Evolutionary conservation across 495 filamentous ascomycete species (phyloP).

Genomic region (Hyphodiscus hymeniophilus): DNA sequence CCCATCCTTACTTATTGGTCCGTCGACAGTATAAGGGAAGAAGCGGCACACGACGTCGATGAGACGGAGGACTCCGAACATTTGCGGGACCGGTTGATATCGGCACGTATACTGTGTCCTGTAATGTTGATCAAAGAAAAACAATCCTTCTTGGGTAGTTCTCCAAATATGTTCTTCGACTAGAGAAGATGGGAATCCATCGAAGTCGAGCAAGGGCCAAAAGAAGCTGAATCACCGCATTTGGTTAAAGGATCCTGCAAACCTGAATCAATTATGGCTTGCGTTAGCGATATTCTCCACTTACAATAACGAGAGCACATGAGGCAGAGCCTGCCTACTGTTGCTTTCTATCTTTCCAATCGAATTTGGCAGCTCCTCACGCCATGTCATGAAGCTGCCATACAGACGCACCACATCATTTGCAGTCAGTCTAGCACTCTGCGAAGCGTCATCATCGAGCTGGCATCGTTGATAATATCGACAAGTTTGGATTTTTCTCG

Average conservation of each 20-base stretch:
- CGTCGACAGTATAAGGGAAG: conserved; percentile 17
- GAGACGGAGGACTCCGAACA: conserved; percentile 28
- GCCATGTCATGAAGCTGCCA: conserved; percentile 25
- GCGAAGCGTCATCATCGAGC: conserved; percentile 25
- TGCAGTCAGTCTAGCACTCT: conserved; percentile 20
- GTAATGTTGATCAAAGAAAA: conserved; percentile 22
- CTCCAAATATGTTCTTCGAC: conserved; percentile 18
- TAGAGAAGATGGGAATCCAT: conserved; percentile 7
- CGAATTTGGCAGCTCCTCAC: conserved; percentile 21
- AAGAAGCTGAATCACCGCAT: conserved; percentile 18
- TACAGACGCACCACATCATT: conserved; percentile 24
- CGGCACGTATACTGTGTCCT: conserved; percentile 20
- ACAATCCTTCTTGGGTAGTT: conserved; percentile 20
- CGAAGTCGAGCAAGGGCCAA: conserved; percentile 19
- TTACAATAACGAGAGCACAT: conserved; percentile 31
- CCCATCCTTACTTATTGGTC: conserved; percentile 15
- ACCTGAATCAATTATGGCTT: conserved; percentile 1
- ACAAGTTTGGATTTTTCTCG: conserved; percentile 26
- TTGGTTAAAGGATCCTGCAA: conserved; percentile 19
- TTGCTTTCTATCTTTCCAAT: conserved; percentile 23
- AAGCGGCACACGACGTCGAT: conserved; percentile 24
- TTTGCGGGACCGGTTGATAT: conserved; percentile 28
- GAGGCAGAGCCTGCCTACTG: conserved; percentile 25
- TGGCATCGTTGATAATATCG: conserved; percentile 25
- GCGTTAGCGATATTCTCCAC: conserved; percentile 1